Percentiles rank a stretch among this genome's conserved stretches.
Evolutionary conservation across 1,284 basidiomycete species (phyloP).

Genomic region (Ceratobasidium papillatum): DNA sequence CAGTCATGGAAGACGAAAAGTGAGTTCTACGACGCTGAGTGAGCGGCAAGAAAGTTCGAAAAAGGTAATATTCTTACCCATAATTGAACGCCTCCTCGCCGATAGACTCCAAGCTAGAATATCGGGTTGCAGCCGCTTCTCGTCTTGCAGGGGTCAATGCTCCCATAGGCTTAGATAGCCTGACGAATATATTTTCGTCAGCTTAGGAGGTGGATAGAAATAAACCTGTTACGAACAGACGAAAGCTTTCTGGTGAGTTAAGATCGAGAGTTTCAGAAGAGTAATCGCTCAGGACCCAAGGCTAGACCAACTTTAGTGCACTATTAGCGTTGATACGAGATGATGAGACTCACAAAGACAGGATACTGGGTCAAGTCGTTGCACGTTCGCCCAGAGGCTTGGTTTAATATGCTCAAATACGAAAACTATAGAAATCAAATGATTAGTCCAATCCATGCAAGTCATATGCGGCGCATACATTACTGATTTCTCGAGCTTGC

Average conservation of each 20-base stretch:
- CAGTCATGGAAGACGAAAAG: conserved; percentile 96
- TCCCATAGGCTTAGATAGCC: conserved; percentile 90
- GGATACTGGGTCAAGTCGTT: conserved; percentile 96
- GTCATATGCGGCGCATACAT: conserved; percentile 60
- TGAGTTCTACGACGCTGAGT: conserved; percentile 69
- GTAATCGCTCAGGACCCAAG: conserved; percentile 89
- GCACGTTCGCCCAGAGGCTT: conserved; percentile 89
- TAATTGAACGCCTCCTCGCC: conserved; percentile 91
- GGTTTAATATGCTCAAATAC: conserved; percentile 86
- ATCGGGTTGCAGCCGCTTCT: conserved; percentile 78
- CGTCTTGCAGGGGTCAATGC: conserved; percentile 79
- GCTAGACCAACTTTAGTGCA: conserved; percentile 56
- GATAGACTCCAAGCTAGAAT: conserved; percentile 80
- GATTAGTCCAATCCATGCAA: conserved; percentile 32
- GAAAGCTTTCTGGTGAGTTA: conserved; percentile 68
- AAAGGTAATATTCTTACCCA: conserved; percentile 51
- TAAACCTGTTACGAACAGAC: conserved; percentile 66
- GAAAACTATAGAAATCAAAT: conserved; percentile 67
- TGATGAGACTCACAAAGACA: conserved; percentile 73
- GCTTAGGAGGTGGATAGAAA: not conserved
- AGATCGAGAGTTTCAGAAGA: conserved; percentile 78
- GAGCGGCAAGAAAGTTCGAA: conserved; percentile 2
- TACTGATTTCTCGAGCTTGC: conserved; percentile 89
- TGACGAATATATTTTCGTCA: conserved; percentile 47
- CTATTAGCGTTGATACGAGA: conserved; percentile 16